Percentiles rank a stretch among this genome's conserved stretches.
These are phyloP conservation scores for Teratosphaeria nubilosa DNA, from an alignment of 2,329 filamentous ascomycete genomes.

Conservation along the genomic window DNA sequence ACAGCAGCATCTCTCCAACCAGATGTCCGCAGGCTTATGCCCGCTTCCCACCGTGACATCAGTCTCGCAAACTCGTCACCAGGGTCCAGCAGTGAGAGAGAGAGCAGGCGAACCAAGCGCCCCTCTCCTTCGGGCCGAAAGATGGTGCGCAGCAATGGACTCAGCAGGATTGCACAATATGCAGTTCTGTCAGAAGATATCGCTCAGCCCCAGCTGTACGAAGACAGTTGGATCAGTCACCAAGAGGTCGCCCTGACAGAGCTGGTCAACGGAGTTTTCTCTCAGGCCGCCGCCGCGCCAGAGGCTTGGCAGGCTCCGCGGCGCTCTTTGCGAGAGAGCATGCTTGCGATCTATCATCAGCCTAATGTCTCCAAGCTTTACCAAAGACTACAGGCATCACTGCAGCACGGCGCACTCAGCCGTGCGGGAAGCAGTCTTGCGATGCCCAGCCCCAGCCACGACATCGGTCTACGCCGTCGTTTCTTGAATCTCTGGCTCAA, in stretches of 20 bases:
- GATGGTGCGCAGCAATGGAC: not conserved
- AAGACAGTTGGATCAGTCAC: constrained; percentile 52
- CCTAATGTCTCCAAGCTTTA: constrained; percentile 41
- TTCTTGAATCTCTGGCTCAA: constrained; percentile 50
- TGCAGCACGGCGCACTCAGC: constrained; percentile 48
- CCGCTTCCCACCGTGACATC: not conserved
- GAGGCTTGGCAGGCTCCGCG: not conserved
- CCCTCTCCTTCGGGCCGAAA: not conserved
- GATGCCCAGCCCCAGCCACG: constrained; percentile 40
- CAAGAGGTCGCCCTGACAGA: constrained; percentile 53
- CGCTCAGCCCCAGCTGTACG: constrained; percentile 47
- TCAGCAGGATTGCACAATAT: not conserved
- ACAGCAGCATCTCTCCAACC: not conserved
- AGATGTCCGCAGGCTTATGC: not conserved
- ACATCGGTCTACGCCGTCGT: constrained; percentile 48
- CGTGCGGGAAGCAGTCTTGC: constrained; percentile 43
- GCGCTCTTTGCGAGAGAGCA: constrained; percentile 31
- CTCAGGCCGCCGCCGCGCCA: constrained; percentile 25
- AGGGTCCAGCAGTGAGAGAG: not conserved
- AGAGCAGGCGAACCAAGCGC: not conserved
- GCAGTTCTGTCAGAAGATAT: constrained; percentile 29
- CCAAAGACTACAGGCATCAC: constrained; percentile 48
- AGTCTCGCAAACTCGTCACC: constrained; percentile 3
- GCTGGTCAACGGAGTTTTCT: constrained; percentile 47
- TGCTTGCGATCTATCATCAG: constrained; percentile 47